phyloP scores from a whole-genome alignment of 768 basidiomycete genomes.

The Suillus weaverae region DNA sequence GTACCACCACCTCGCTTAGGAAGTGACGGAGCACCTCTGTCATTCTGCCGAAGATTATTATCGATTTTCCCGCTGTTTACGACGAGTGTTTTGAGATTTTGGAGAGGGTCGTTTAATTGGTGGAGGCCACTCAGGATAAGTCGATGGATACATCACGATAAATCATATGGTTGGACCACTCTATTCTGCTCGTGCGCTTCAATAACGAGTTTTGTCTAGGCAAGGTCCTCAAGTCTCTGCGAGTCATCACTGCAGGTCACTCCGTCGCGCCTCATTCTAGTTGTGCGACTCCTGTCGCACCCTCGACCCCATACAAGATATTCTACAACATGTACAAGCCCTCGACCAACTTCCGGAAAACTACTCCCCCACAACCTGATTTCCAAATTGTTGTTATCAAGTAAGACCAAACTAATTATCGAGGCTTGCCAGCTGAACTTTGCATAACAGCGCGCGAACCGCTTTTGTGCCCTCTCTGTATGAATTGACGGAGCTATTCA shows the following conservation, averaged over 20 bases:
- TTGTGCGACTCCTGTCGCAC: background rate
- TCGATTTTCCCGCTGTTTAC: conserved; percentile 16
- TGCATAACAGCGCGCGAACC: conserved; percentile 64
- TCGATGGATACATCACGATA: conserved; percentile 48
- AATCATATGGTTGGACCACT: conserved; percentile 46
- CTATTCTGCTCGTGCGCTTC: conserved; percentile 9
- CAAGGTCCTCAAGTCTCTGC: conserved; percentile 64
- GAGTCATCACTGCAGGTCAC: conserved; percentile 74
- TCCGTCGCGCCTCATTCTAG: conserved; percentile 33
- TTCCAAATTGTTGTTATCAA: conserved; percentile 86
- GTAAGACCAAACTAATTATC: conserved; percentile 43
- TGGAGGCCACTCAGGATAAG: conserved; percentile 61
- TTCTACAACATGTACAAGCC: conserved; percentile 96
- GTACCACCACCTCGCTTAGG: conserved; percentile 39
- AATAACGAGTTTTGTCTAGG: conserved; percentile 39
- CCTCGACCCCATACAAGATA: conserved; percentile 64
- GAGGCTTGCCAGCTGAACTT: conserved; percentile 9
- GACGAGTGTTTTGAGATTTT: conserved; percentile 9
- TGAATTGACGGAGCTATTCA: conserved; percentile 76
- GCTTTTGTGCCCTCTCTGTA: conserved; percentile 80
- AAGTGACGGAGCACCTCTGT: conserved; percentile 7
- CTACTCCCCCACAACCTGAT: conserved; percentile 74
- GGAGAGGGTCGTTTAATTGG: conserved; percentile 48
- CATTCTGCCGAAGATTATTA: conserved; percentile 2
- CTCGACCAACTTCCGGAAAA: conserved; percentile 79